Base-by-base conservation (phyloP, 1,139 yeast species). In the Hyphopichia fennica region DNA sequence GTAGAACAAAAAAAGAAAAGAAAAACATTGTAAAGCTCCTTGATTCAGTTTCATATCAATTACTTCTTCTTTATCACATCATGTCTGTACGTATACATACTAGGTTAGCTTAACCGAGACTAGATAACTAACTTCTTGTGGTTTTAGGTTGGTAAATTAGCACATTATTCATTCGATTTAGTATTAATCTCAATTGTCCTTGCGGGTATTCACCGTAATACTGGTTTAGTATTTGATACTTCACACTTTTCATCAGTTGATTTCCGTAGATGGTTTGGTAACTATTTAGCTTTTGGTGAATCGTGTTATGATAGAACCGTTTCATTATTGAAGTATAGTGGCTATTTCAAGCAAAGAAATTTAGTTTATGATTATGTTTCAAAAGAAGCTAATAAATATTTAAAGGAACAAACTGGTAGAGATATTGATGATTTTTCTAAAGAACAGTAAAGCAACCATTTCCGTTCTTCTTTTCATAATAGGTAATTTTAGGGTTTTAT, bases 191-290 rank as follows among this genome's bases (percentile, higher is more conserved):
- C 88, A 3, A 75, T 84, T 57, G 65, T 84, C 19, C 65, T 84
- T 28, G 88, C 90, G 0, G 87, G 86, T 1, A 67, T 84, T 41
- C 81, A 83, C 53, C 67, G 82, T 42, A 79, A 79, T 48, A 82
- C 88, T 0, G 90, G 89, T 0, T 68, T 75, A 45, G 74, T 65
- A 36, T 74, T 73, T 53, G 78, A 73, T 56, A 72, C 77, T 15
- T 56, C 69, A 11, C 58, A 63, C 41, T 62, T 79, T 47, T 71
- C 75, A 15, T 76, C 77, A 2, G 69, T 72, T n/a, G 87, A 80
- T 48, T 56, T 78, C 46, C 70, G 84, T 36, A 66, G 72, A 39
- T 73, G 82, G 69, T 67, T 83, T 46, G 73, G 74, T 15, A 72
- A 72, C 41, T 83, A 79, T 52, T 66, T 81, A 41, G 58, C 70